Evolutionary conservation across 1,284 basidiomycete species (phyloP).

Genomic region (Gymnopus androsaceus): DNA sequence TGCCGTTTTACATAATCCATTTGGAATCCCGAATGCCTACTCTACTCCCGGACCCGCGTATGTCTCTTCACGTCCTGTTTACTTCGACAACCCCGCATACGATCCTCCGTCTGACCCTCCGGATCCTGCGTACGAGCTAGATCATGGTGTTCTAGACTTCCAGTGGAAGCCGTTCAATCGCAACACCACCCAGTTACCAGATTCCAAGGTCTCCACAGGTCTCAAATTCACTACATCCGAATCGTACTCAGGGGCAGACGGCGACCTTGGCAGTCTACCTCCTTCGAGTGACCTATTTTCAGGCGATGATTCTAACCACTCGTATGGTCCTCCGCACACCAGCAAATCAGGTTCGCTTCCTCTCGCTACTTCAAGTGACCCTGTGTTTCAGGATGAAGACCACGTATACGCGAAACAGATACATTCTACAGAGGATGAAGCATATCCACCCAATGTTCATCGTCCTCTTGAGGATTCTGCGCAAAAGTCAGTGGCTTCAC

Average conservation of each 20-base stretch:
- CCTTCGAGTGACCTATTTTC: conserved; percentile 11
- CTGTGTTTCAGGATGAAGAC: background rate
- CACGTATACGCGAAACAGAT: background rate
- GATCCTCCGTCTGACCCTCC: conserved; percentile 48
- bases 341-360: conserved; percentile 3
- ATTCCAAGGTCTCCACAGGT: background rate
- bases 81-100: conserved; percentile 56
- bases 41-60: conserved; percentile 40
- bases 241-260: background rate
- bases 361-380: conserved; percentile 10
- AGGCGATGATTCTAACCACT: background rate
- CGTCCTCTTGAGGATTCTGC: background rate
- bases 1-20: background rate
- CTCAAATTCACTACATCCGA: background rate
- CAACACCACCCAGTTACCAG: conserved; percentile 17
- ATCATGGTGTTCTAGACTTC: conserved; percentile 50
- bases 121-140: conserved; percentile 35
- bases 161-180: conserved; percentile 55
- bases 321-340: background rate
- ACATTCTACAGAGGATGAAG: background rate
- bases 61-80: conserved; percentile 33
- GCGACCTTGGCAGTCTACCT: conserved; percentile 5
- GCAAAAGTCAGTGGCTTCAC: too few relatives aligned
- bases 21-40: conserved; percentile 27
- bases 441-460: background rate